Conservation (phyloP, 2,329 filamentous ascomycete species). For the Xylaria sp. region DNA sequence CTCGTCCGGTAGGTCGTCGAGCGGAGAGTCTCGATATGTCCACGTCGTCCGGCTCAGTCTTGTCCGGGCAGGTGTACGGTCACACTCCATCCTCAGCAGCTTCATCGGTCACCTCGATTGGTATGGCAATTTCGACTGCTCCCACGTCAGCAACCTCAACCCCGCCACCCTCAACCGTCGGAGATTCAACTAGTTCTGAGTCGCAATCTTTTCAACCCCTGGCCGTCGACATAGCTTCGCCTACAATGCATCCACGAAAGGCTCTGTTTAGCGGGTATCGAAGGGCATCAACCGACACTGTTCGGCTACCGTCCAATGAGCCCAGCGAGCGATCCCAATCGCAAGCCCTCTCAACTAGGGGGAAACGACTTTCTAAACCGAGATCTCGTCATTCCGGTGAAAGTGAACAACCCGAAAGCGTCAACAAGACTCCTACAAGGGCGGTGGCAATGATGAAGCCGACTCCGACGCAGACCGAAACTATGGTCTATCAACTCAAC, state of each 20-base stretch:
- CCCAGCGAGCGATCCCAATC: slow-evolving; percentile 12
- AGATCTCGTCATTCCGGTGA: slow-evolving; percentile 24
- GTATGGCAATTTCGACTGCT: slow-evolving; percentile 43
- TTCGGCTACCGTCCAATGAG: slow-evolving; percentile 25
- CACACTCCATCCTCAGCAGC: slow-evolving; percentile 41
- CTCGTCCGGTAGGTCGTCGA: slow-evolving; percentile 42
- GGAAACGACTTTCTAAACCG: slow-evolving; percentile 43
- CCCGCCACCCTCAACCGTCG: slow-evolving; percentile 32
- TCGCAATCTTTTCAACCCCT: slow-evolving; percentile 7
- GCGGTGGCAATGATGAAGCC: slow-evolving; percentile 27
- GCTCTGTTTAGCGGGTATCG: slow-evolving; percentile 29
- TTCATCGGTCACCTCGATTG: slow-evolving; percentile 46
- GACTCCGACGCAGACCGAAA: slow-evolving; percentile 21
- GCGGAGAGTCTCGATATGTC: slow-evolving; percentile 32
- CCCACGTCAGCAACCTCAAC: slow-evolving; percentile 39
- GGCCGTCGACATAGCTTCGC: neutral
- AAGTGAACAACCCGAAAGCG: slow-evolving; percentile 23
- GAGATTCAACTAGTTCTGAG: slow-evolving; percentile 21
- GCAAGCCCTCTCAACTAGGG: slow-evolving; percentile 32
- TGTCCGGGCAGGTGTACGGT: slow-evolving; percentile 32
- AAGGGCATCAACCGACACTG: slow-evolving; percentile 31
- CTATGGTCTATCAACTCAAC: slow-evolving; percentile 28
- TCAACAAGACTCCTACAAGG: slow-evolving; percentile 27
- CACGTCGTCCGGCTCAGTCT: slow-evolving; percentile 22
- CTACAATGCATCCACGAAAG: slow-evolving; percentile 25